A percentile compares a stretch with the other conserved stretches of the same genome.
These are phyloP conservation scores for Mycena rosella DNA, from an alignment of 768 basidiomycete genomes.

Conservation along the genomic window DNA sequence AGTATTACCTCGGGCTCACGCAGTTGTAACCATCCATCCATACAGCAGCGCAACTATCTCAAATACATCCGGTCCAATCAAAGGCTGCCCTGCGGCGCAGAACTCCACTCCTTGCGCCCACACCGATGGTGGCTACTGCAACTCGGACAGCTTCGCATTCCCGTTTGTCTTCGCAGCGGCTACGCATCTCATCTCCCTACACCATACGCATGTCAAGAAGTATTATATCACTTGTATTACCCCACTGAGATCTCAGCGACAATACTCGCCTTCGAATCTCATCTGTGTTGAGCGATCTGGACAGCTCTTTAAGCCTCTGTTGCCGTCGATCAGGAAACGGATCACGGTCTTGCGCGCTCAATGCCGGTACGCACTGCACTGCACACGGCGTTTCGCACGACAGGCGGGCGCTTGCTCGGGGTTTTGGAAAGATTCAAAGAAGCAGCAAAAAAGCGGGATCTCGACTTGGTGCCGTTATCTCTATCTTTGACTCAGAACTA, in stretches of 20 bases:
- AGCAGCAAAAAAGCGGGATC: no score
- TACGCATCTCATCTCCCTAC: constrained; percentile 8
- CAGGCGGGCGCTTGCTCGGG: not conserved
- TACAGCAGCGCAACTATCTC: constrained; percentile 27
- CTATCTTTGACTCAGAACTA: constrained; percentile 3
- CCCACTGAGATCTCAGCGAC: not conserved
- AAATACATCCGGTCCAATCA: not conserved
- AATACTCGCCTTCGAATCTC: not conserved
- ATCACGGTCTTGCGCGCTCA: constrained; percentile 8
- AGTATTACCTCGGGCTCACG: not conserved
- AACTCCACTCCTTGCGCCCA: constrained; percentile 5
- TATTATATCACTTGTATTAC: constrained; percentile 9
- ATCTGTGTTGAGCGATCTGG: no score
- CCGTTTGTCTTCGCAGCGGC: not conserved
- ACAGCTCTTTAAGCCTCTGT: not conserved
- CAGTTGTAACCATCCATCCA: constrained; percentile 6
- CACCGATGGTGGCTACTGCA: not conserved
- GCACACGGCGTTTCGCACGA: not conserved
- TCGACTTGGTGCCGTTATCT: not conserved
- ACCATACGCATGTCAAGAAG: not conserved
- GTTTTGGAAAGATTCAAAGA: not conserved
- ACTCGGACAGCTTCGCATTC: constrained; percentile 5
- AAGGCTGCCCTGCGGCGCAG: constrained; percentile 1
- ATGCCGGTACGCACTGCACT: not conserved
- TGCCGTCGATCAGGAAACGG: constrained; percentile 2